phyloP scores from a whole-genome alignment of 352 stramenopile species.

The Globisporangium radiosum region DNA sequence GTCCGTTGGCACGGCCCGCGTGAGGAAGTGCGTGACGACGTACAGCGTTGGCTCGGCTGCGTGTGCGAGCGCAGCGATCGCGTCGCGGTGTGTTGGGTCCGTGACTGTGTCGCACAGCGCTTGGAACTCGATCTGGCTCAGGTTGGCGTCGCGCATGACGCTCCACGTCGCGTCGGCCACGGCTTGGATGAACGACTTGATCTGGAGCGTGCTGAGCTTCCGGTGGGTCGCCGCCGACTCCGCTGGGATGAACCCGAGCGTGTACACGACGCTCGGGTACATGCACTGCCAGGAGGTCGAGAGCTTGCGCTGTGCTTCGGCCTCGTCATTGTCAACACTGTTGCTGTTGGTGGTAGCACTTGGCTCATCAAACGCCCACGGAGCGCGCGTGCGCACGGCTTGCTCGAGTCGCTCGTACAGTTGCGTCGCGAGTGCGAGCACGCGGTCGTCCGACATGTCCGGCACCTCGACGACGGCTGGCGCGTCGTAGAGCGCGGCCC shows the following conservation, averaged over 20 bases:
- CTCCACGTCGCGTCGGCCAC: slow-evolving; percentile 62
- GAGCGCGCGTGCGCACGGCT: slow-evolving; percentile 43
- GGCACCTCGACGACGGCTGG: slow-evolving; percentile 65
- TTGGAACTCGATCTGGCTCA: slow-evolving; percentile 73
- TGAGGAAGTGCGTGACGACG: slow-evolving; percentile 65
- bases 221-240: slow-evolving; percentile 33
- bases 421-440: slow-evolving; percentile 37
- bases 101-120: slow-evolving; percentile 58
- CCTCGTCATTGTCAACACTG: slow-evolving; percentile 5
- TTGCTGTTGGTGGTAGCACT: not conserved
- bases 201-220: slow-evolving; percentile 74
- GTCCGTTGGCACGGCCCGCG: slow-evolving; percentile 41
- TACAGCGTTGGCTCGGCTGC: slow-evolving; percentile 47
- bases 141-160: slow-evolving; percentile 38
- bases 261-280: slow-evolving; percentile 68
- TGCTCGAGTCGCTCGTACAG: slow-evolving; percentile 36
- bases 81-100: slow-evolving; percentile 20
- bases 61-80: slow-evolving; percentile 22
- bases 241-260: slow-evolving; percentile 55
- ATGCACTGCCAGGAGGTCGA: slow-evolving; percentile 41
- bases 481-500: slow-evolving; percentile 52
- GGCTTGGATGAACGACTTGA: slow-evolving; percentile 83
- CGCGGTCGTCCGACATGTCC: slow-evolving; percentile 33
- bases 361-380: slow-evolving; percentile 45
- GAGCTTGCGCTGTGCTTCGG: slow-evolving; percentile 15